Base-by-base conservation (phyloP, 805 yeast species). In the Metschnikowia peoriensis region DNA sequence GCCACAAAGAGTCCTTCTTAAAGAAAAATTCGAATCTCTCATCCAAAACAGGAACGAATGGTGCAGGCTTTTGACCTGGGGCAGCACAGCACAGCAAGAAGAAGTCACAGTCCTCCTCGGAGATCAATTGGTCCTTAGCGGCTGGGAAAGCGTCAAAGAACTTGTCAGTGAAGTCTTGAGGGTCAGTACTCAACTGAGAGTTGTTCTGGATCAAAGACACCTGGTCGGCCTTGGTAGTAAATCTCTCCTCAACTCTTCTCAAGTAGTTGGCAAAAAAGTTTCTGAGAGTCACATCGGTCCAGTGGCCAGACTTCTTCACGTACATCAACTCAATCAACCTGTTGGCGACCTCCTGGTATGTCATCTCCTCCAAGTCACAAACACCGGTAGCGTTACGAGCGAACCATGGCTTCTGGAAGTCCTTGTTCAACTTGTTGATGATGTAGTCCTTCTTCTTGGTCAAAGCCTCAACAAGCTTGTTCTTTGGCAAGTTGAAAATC, bases 1-100 rank as follows among this genome's bases (percentile, higher is more conserved):
- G 99, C 99, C 99, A 94, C 70, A 94, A 80, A 32, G 98, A 93
- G 73, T 94, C 99, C 78, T 94, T 94, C 84, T 94, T 94, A 84
- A 94, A 94, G 82, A 88, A 94, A 67, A 86, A 85, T 73, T 94
- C 97, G 65, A 94, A 90, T 77, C 89, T 88, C 61, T 89, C 96
- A 68, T 94, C 97, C 70, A 94, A 80, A 17, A 89, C 88, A 47
- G 99, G 99, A 63, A 94, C 92, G 63, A 94, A 94, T 58, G 99
- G 99, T 68, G 91, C 97, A 35, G 99, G 99, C 76, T 94, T 94
- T 77, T 93, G 97, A 55, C 74, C 66, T 62, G 97, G 97, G 66
- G 84, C 84, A 59, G 84, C 79, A 69, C 96, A 89, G 64, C 86
- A 78, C 69, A 83, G 82, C 73, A 94, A 80, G 81, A 94, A 94